Evolutionary conservation across 768 basidiomycete species (phyloP).

Genomic region (Podaxis sp.): DNA sequence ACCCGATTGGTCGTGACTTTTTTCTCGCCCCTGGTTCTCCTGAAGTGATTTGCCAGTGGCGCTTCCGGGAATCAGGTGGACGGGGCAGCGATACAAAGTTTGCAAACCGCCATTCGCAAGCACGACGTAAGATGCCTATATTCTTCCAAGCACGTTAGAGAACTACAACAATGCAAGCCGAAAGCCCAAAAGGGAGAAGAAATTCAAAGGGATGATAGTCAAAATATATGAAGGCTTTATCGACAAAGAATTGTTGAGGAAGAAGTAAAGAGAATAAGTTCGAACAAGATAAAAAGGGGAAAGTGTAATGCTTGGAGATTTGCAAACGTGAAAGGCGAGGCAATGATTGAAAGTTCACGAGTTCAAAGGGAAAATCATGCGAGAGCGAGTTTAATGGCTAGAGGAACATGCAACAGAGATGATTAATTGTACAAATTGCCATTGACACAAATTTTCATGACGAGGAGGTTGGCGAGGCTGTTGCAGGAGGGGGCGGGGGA

Average conservation of each 20-base stretch:
- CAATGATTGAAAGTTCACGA: slow-evolving; percentile 6
- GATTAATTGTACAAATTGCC: slow-evolving; percentile 14
- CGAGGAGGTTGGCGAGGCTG: slow-evolving; percentile 4
- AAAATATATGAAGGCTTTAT: not conserved
- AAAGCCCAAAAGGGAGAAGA: slow-evolving; percentile 10
- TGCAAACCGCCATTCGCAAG: not conserved
- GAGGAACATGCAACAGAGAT: slow-evolving; percentile 11
- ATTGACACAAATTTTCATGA: slow-evolving; percentile 6
- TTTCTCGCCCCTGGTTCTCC: not conserved
- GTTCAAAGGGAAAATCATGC: not conserved
- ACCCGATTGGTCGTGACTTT: not conserved
- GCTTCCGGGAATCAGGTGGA: slow-evolving; percentile 1
- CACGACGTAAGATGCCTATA: not conserved
- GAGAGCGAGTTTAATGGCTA: not conserved
- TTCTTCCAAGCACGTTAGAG: not conserved
- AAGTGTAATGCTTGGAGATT: not conserved
- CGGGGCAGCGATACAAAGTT: not conserved
- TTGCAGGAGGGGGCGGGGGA: slow-evolving; percentile 14
- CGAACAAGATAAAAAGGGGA: too few species aligned
- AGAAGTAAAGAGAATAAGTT: not conserved
- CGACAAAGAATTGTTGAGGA: too few species aligned
- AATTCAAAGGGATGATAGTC: not conserved
- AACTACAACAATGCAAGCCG: not conserved
- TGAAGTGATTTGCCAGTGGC: not conserved
- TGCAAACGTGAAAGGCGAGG: not conserved